Evolutionary conservation across 2,329 filamentous ascomycete genomes (phyloP), one percentile per base, ranked within the genome.

Genomic region (Tolypocladium tropicale): DNA sequence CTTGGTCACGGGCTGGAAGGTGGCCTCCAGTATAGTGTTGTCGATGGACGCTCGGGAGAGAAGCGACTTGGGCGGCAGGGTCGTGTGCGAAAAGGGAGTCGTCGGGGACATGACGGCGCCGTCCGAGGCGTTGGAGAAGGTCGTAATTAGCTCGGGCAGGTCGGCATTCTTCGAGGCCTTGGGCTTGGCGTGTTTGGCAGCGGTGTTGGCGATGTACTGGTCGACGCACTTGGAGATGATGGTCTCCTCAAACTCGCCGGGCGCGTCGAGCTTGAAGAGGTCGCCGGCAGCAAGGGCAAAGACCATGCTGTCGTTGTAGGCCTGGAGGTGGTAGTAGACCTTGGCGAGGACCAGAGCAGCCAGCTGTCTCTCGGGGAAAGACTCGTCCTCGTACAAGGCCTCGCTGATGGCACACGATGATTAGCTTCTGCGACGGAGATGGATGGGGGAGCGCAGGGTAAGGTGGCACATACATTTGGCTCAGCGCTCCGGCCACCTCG

Each of bases 271-370:
- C 76, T 95, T 90, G 79, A 99, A 96, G 53, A 96, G 85, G 70
- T 96, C 90, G 58, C 94, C 94, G 28, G 94, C 92, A 57, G 91
- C 92, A 50, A 99, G 83, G 61, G 94, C 94, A 73, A 99, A 97
- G 54, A 90, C 89, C 93, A 99, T 97, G 74, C 93, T 96, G 77
- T 99, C 94, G 70, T 96, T 94, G 78, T 99, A 99, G 72, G 94
- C 94, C 75, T 96, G 91, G 54, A 99, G 85, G 70, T 99, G 94
- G 70, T 97, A 99, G 78, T 97, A 99, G 63, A 97, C 91, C 80
- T 99, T 99, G 64, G 94, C 89, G 48, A 95, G 88, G 55, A 99
- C 91, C 53, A 99, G 81, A 55, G 94, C 94, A 55, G 94, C 94
- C 56, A 99, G 86, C 71, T 94, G 89, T 67, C 93, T 90, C 72